Evolutionary conservation across 2,329 filamentous ascomycete species (phyloP), one percentile per base, ranked within the genome.

Genomic region (Penicillium fuscoglaucum): DNA sequence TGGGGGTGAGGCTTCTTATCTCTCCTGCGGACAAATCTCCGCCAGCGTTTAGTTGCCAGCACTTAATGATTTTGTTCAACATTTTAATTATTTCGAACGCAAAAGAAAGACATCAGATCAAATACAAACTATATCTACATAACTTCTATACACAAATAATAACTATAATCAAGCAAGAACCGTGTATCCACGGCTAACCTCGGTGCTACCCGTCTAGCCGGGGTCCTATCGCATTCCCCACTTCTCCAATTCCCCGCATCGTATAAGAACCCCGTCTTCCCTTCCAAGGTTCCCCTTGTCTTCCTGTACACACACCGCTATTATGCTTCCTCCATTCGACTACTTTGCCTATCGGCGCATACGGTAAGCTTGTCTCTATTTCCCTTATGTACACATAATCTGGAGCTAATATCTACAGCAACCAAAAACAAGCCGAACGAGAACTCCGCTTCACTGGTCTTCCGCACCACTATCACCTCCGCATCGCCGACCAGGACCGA

Each of bases 361-460:
- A 73, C 90, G 89, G 90, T 91, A 79, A 72, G 83, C 17, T 6
- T 37, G 0, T 6, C 8, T n/a, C 13, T 10, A 4, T 26, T 12
- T 12, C 6, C 31, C 3, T 29, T 19, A 17, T 9, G 9, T 21
- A 15, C 13, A 33, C n/a, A 3, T 26, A 6, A 10, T 1, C 15
- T 12, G 5, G 33, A 17, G 24, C 59, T 60, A 19, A 55, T 24
- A 54, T 26, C 53, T 12, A 50, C 69, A 96, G 91, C 78, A 82
- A 86, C 67, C 83, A 85, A 74, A 97, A 97, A 80, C 90, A 95
- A 77, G 77, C 85, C 61, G 87, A 96, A 74, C 88, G 93, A 41
- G 79, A 82, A 17, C 78, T 83, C 50, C 87, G 90, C 52, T 90
- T 97, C 66, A 81, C 83, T 37, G 82, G 82, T 6, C 84, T 97